A percentile compares a stretch with the other conserved stretches of the same genome.
Evolutionary conservation across 2,329 filamentous ascomycete genomes (phyloP).

Genomic region (Alternaria arborescens): DNA sequence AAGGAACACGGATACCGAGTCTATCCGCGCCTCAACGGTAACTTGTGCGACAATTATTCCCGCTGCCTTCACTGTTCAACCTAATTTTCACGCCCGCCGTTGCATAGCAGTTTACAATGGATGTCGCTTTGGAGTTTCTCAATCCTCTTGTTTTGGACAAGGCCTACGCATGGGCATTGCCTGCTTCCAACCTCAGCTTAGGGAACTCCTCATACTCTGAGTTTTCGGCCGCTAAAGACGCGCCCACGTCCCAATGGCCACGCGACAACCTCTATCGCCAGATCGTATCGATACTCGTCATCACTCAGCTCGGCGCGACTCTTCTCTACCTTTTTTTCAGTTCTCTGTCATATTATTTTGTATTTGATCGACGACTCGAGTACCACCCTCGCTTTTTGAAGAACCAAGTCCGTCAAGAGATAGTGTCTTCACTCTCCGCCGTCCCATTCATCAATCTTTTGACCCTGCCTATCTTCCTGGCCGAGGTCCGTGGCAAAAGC

Average conservation of each 20-base stretch:
- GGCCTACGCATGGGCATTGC: conserved; percentile 17
- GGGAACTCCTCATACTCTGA: conserved; percentile 9
- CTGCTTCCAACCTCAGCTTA: background rate
- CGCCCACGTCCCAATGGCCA: conserved; percentile 12
- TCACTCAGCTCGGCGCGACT: conserved; percentile 14
- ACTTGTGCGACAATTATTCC: conserved; percentile 9
- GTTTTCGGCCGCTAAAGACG: conserved; percentile 1
- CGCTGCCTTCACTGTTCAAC: conserved; percentile 9
- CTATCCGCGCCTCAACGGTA: conserved; percentile 6
- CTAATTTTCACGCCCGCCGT: conserved; percentile 9
- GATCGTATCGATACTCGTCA: conserved; percentile 12
- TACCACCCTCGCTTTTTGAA: conserved; percentile 17
- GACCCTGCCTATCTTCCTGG: conserved; percentile 11
- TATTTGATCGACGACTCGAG: conserved; percentile 16
- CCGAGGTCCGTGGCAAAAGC: conserved; percentile 14
- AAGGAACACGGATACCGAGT: conserved; percentile 7
- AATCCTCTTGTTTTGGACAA: conserved; percentile 17
- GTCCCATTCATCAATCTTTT: conserved; percentile 14
- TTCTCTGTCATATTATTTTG: conserved; percentile 10
- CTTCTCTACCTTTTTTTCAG: conserved; percentile 16
- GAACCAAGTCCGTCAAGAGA: conserved; percentile 15
- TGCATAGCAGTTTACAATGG: conserved; percentile 15
- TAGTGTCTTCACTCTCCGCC: conserved; percentile 11
- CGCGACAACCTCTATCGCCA: conserved; percentile 18
- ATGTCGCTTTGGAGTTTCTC: conserved; percentile 16